phyloP scores from a whole-genome alignment of 192 early-diverging fungal genomes.

The Entomortierella chlamydospora region DNA sequence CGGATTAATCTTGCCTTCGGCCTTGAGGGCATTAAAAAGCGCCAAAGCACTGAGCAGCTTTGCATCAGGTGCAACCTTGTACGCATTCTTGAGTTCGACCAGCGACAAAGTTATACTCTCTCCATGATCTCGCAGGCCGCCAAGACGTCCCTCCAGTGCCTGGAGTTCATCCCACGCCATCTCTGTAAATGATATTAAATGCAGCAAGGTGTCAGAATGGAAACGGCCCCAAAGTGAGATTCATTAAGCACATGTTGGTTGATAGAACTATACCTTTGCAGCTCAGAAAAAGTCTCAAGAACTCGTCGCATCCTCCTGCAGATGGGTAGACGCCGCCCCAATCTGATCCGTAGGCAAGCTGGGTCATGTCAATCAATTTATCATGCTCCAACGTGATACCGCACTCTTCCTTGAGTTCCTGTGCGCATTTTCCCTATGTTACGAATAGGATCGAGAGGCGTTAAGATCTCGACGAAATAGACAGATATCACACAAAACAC shows the following conservation, averaged over 20 bases:
- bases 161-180: conserved; percentile 62
- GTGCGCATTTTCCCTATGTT: conserved; percentile 73
- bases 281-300: conserved; percentile 76
- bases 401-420: conserved; percentile 87
- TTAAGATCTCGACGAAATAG: background rate
- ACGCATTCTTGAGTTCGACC: conserved; percentile 72
- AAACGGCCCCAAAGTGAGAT: background rate
- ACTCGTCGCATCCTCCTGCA: conserved; percentile 87
- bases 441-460: background rate
- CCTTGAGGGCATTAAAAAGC: conserved; percentile 65
- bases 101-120: conserved; percentile 81
- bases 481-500: background rate
- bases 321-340: conserved; percentile 75
- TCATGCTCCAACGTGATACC: conserved; percentile 74
- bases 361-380: conserved; percentile 72
- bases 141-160: conserved; percentile 68
- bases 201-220: background rate
- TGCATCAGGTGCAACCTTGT: conserved; percentile 74
- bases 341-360: conserved; percentile 59
- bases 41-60: conserved; percentile 76
- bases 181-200: conserved; percentile 37
- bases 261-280: conserved; percentile 55
- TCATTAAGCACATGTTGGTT: background rate
- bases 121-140: conserved; percentile 79
- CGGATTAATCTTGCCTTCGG: conserved; percentile 45